These are phyloP conservation scores for Fraxinus sp. DNA, from an alignment of 305 asterid genomes.

Conservation along the genomic window DNA sequence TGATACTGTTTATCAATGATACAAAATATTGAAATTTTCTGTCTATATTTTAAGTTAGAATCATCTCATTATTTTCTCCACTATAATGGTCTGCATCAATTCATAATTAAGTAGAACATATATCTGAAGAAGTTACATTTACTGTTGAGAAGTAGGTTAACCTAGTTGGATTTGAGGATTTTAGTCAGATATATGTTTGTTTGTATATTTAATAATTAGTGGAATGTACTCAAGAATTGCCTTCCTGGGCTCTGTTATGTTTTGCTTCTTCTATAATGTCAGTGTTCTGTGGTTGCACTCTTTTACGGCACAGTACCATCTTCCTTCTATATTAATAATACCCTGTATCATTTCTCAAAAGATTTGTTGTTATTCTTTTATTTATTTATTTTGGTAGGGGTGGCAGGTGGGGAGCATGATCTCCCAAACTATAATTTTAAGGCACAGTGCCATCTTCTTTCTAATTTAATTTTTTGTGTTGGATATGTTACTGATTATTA, in stretches of 20 bases:
- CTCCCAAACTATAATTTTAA: background rate
- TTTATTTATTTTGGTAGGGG: background rate
- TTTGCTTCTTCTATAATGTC: background rate
- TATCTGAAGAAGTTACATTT: background rate
- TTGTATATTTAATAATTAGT: background rate
- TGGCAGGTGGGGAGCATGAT: background rate
- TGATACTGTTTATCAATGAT: conserved; percentile 12
- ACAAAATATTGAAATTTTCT: background rate
- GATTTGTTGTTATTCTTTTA: background rate
- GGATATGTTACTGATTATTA: background rate
- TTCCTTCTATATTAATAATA: background rate
- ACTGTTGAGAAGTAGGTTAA: conserved; percentile 3
- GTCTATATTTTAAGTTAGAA: conserved; percentile 12
- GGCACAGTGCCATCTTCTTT: background rate
- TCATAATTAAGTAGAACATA: conserved; percentile 14
- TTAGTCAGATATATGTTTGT: background rate
- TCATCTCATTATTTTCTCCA: background rate
- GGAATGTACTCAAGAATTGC: background rate
- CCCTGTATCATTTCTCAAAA: background rate
- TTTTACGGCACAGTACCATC: background rate
- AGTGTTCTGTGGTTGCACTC: background rate
- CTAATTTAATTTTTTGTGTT: background rate
- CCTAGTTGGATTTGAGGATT: background rate
- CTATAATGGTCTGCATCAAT: background rate
- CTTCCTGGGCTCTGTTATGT: conserved; percentile 1